Base-by-base conservation (phyloP, 306 rosid species). In the Trifolium dubium region DNA sequence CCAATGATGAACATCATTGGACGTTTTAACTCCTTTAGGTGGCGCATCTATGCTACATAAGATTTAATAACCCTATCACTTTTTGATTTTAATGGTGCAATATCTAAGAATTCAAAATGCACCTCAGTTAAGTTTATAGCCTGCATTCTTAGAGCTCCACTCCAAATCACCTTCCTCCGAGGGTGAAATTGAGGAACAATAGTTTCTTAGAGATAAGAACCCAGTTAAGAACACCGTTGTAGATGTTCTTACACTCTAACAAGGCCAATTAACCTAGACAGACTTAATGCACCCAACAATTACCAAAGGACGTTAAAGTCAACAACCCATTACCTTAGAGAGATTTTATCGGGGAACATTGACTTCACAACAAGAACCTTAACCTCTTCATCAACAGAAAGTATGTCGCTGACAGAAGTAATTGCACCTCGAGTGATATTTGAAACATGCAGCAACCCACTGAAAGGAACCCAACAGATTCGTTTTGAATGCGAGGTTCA, bases 391-490 rank as follows among this genome's bases (percentile, higher is more conserved):
- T 84, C 90, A 37, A 87, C 87, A 6, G 90, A 66, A 76, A 94
- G 92, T 74, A 88, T n/a, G 87, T 92, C 91, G 10, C 82, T 76
- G 75, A 88, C 95, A 18, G 97, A 87, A 69, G 84, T 78, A 69
- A 94, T 49, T 82, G 86, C 86, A 28, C 79, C 88, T 41, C 85
- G 88, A 30, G 81, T 85, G 79, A 94, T 86, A 74, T 94, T 94
- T 46, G 97, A 94, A 75, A 94, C 84, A 77, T 94, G 99, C 88
- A 94, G 88, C 88, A 94, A 83, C 3, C 99, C 99, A 41, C 99
- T 94, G 94, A 84, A 76, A 85, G 75, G 49, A 30, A 77, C 44
- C 50, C 32, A 65, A 68, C 50, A 79, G 19, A 60, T 64, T 69
- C 61, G 39, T 69, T 44, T 15, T 67, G 64, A 39, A 74, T 74